Evolutionary conservation across 495 filamentous ascomycete species (phyloP).

Genomic region (Viridothelium virens): DNA sequence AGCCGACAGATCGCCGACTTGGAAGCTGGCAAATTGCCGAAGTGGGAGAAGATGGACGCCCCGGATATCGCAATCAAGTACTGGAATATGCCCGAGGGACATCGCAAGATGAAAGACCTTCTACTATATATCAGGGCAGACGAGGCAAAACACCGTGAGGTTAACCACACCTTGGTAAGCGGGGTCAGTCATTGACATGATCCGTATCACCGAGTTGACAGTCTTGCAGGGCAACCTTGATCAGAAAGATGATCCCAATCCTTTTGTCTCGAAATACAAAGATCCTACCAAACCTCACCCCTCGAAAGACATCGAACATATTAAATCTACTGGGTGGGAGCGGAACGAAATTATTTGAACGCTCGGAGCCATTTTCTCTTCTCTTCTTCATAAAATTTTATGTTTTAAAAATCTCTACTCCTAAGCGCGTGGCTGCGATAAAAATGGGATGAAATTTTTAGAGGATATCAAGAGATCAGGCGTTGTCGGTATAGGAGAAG

Average conservation of each 20-base stretch:
- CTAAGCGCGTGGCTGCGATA: background rate
- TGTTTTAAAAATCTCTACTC: background rate
- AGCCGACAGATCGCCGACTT: conserved; percentile 78
- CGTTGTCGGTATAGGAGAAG: too few relatives aligned
- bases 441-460: background rate
- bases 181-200: background rate
- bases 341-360: conserved; percentile 66
- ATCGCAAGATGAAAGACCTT: conserved; percentile 75
- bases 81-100: conserved; percentile 85
- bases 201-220: conserved; percentile 16
- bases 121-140: conserved; percentile 85
- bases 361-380: background rate
- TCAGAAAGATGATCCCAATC: conserved; percentile 79
- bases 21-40: conserved; percentile 71
- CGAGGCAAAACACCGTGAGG: conserved; percentile 94
- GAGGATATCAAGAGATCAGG: background rate
- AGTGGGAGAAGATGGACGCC: conserved; percentile 70
- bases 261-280: conserved; percentile 72
- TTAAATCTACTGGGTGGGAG: conserved; percentile 72
- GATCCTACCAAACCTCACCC: conserved; percentile 55
- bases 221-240: conserved; percentile 50
- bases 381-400: background rate
- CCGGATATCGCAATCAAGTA: conserved; percentile 85
- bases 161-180: conserved; percentile 79
- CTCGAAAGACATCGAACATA: conserved; percentile 58